These are phyloP conservation scores for Linderniella brevidens DNA, from an alignment of 257 asterid species.

Conservation along the genomic window DNA sequence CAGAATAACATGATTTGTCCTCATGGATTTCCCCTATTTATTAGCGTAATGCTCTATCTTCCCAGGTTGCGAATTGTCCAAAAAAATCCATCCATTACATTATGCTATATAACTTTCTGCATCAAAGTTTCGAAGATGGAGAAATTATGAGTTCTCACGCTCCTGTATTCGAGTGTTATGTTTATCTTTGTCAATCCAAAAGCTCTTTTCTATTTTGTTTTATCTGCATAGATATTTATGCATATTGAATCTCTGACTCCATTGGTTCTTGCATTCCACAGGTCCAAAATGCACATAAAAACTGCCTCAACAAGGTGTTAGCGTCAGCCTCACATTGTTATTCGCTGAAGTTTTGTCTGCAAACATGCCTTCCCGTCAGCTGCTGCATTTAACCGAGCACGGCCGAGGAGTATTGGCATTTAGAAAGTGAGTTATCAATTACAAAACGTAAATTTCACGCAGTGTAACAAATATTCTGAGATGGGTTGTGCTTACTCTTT, in stretches of 20 bases:
- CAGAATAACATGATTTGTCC: too few relatives aligned
- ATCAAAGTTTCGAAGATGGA: too few relatives aligned
- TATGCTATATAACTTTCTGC: too few relatives aligned
- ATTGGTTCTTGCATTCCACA: constrained; percentile 6
- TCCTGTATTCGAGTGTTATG: too few relatives aligned
- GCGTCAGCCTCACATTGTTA: constrained; percentile 3
- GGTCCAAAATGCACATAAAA: constrained; percentile 7
- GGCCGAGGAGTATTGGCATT: constrained; percentile 88
- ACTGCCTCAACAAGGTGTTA: constrained; percentile 13
- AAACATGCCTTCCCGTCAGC: constrained; percentile 94
- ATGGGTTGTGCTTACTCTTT: too few relatives aligned
- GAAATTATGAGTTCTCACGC: too few relatives aligned
- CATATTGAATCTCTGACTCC: constrained; percentile 8
- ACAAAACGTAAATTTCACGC: not conserved
- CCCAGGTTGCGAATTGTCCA: too few relatives aligned
- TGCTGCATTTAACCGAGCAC: constrained; percentile 88
- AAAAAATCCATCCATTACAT: too few relatives aligned
- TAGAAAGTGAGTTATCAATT: constrained; percentile 41
- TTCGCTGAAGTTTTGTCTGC: constrained; percentile 22
- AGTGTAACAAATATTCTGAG: not conserved
- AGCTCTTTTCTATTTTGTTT: not conserved
- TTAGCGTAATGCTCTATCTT: too few relatives aligned
- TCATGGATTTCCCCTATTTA: too few relatives aligned
- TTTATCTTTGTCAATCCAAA: too few relatives aligned
- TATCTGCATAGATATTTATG: constrained; percentile 2